These are phyloP conservation scores for Wickerhamomyces mucosus DNA, from an alignment of 805 yeast genomes.

Conservation along the genomic window DNA sequence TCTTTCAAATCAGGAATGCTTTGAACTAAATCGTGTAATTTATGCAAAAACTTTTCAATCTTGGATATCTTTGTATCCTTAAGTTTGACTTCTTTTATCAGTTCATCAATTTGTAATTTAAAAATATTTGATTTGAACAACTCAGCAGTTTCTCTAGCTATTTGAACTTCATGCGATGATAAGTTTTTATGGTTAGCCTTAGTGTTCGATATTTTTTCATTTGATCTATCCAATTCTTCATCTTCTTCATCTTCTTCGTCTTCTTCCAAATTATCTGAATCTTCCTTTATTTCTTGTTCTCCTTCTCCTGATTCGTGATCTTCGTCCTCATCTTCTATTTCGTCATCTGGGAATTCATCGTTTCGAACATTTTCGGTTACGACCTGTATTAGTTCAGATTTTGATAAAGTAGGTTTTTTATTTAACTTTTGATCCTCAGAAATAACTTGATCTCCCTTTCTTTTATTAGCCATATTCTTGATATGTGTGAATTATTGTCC, in stretches of 20 bases:
- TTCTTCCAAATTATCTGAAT: conserved; percentile 2
- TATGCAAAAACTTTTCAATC: conserved; percentile 69
- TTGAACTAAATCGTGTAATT: conserved; percentile 59
- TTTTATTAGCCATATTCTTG: conserved; percentile 7
- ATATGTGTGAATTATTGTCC: background rate
- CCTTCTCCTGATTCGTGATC: background rate
- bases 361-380: conserved; percentile 6
- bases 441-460: conserved; percentile 13
- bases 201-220: conserved; percentile 16
- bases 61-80: conserved; percentile 57
- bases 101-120: conserved; percentile 89
- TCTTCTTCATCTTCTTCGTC: conserved; percentile 23
- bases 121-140: conserved; percentile 90
- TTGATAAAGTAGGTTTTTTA: conserved; percentile 15
- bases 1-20: conserved; percentile 48
- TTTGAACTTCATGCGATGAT: conserved; percentile 76
- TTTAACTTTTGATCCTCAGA: conserved; percentile 7
- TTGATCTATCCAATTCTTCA: conserved; percentile 15
- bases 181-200: conserved; percentile 14
- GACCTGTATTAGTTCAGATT: conserved; percentile 12
- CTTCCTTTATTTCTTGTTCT: conserved; percentile 16
- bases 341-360: conserved; percentile 5
- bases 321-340: conserved; percentile 8
- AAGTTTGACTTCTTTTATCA: conserved; percentile 68
- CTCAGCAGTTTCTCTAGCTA: conserved; percentile 90